Base-by-base conservation (phyloP, 768 basidiomycete species). In the Mycena metata region DNA sequence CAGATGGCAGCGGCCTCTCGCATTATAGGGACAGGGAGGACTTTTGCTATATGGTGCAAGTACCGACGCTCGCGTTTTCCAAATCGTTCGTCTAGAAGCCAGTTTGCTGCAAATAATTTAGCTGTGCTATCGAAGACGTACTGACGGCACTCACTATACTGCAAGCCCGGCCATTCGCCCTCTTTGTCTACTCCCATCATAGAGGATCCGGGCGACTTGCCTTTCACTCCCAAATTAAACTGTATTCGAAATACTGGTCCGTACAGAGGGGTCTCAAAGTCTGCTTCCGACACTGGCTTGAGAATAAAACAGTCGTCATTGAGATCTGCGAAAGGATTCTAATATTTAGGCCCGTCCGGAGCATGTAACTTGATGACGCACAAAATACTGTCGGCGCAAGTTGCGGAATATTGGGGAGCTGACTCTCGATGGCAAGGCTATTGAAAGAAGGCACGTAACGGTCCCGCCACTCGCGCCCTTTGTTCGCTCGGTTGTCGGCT, bases 191-290 rank as follows among this genome's bases (percentile, higher is more conserved):
- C 51, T 5, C 30, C 60, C 61, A 55, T 24, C 51, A 24, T 16
- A 39, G 35, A 5, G 26, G n/a, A 9, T 12, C 51, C 60, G 19
- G 64, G 66, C 17, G 71, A n/a, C 41, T 21, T 55, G 52, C 68
- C 60, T 33, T 21, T 41, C 19, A 72, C 68, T 0, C 30, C 39
- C 23, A 72, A 54, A 24, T 69, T 65, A 8, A 67, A 56, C 49
- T 72, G 71, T n/a, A 72, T 72, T 19, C 71, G 60, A 21, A 72
- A 72, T 1, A 72, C 71, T 8, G 71, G 68, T 11, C 71, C 71
- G 33, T 64, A 72, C 10, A 72, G 39, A 0, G 68, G 51, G 3
- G 60, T 67, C 39, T 64, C 57, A 26, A 72, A 67, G 39, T 72
- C 71, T 9, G 45, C 69, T 2, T 47, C 57, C 16, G 68, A 63